A percentile compares a stretch with the other conserved stretches of the same genome.
Conservation (phyloP, 768 basidiomycete genomes). For the Mycena haematopus region DNA sequence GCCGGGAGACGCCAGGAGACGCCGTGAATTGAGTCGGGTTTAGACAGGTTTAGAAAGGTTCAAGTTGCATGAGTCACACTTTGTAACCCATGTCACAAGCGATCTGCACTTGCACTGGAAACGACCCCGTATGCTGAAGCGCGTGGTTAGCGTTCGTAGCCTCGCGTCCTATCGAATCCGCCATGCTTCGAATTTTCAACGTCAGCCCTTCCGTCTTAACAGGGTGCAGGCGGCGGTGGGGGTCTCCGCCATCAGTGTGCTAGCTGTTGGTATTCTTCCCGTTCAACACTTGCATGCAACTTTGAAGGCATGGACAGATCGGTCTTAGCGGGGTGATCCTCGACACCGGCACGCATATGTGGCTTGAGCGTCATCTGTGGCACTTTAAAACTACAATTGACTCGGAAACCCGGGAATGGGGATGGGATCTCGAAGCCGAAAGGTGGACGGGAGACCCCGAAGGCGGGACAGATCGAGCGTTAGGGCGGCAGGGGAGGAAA, state of each 20-base stretch:
- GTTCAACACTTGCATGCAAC: background rate
- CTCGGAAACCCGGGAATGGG: slow-evolving; percentile 61
- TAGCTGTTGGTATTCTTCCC: slow-evolving; percentile 36
- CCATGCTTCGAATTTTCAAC: slow-evolving; percentile 18
- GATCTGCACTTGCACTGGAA: too few species aligned
- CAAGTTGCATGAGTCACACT: background rate
- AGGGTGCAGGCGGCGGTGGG: slow-evolving; percentile 56
- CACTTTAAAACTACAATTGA: slow-evolving; percentile 39
- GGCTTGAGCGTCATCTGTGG: slow-evolving; percentile 57
- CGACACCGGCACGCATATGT: slow-evolving; percentile 21
- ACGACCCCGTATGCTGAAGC: slow-evolving; percentile 7
- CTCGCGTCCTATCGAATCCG: background rate
- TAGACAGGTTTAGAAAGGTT: too few species aligned
- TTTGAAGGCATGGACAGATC: slow-evolving; percentile 2
- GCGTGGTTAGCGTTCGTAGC: background rate
- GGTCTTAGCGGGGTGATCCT: slow-evolving; percentile 1
- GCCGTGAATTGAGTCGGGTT: too few species aligned
- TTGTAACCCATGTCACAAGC: background rate
- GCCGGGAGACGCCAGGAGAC: too few species aligned
- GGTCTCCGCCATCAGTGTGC: slow-evolving; percentile 52
- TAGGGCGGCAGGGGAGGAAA: slow-evolving; percentile 67
- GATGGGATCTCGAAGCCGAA: slow-evolving; percentile 70
- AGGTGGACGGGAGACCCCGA: slow-evolving; percentile 62
- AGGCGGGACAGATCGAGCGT: slow-evolving; percentile 76
- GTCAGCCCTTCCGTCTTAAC: slow-evolving; percentile 47